These are phyloP conservation scores for Oligophagozyma castellii DNA, from an alignment of 1,139 yeast species.

Conservation along the genomic window DNA sequence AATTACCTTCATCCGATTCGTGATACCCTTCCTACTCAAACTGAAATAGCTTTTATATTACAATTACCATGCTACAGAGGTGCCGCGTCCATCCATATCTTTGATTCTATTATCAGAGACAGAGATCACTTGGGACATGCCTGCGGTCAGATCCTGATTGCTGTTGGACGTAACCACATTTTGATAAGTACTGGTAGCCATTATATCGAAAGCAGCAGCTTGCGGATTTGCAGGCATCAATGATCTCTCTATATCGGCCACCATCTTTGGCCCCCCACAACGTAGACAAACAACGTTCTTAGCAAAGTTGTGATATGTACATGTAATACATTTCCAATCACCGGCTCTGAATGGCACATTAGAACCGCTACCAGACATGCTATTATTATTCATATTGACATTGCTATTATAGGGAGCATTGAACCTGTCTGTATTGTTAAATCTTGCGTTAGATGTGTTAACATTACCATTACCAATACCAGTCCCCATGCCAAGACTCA, in stretches of 20 bases:
- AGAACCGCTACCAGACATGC: conserved; percentile 22
- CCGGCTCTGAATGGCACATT: conserved; percentile 88
- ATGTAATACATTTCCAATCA: conserved; percentile 83
- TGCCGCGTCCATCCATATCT: too few species aligned
- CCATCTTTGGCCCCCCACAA: conserved; percentile 62
- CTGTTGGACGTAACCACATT: conserved; percentile 1
- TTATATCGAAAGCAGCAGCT: too few species aligned
- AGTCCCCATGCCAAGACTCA: neutral
- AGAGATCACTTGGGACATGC: too few species aligned
- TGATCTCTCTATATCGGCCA: conserved; percentile 1
- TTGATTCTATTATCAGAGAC: too few species aligned
- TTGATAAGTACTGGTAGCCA: too few species aligned
- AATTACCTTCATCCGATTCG: too few species aligned
- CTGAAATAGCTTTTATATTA: too few species aligned
- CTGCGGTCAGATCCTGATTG: neutral
- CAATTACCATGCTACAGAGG: too few species aligned
- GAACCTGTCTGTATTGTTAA: neutral
- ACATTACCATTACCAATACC: conserved; percentile 5
- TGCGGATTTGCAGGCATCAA: too few species aligned
- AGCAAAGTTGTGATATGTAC: conserved; percentile 87
- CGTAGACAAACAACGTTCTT: conserved; percentile 76
- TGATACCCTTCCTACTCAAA: too few species aligned
- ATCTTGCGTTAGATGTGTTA: neutral
- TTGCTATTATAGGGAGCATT: conserved; percentile 5
- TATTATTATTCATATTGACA: conserved; percentile 5